Conservation (phyloP, 371 early-diverging fungal species). For the Lichtheimia ramosa region DNA sequence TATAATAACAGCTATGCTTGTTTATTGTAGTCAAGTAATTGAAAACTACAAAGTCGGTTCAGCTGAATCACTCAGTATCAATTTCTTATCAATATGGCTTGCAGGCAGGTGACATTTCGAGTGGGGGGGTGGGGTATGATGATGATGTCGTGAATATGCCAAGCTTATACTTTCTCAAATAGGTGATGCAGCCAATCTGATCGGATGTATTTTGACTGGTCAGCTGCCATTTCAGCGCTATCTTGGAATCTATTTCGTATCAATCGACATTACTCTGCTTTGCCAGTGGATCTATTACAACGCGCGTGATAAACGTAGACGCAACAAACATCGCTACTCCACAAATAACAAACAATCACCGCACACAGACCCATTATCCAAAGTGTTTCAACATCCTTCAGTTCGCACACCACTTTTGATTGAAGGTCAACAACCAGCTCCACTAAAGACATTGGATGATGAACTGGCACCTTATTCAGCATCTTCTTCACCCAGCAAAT, state of each 20-base stretch:
- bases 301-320: conserved; percentile 7
- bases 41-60: conserved; percentile 59
- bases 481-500: conserved; percentile 48
- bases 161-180: conserved; percentile 3
- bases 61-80: conserved; percentile 59
- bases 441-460: conserved; percentile 14
- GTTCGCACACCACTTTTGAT: conserved; percentile 34
- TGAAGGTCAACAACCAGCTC: conserved; percentile 4
- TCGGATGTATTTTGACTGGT: conserved; percentile 68
- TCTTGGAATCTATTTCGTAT: conserved; percentile 47
- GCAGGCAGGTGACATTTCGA: conserved; percentile 40
- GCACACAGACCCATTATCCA: conserved; percentile 6
- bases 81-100: conserved; percentile 68
- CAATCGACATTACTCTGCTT: conserved; percentile 38
- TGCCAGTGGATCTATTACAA: conserved; percentile 44
- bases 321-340: conserved; percentile 7
- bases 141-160: no score
- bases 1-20: conserved; percentile 3
- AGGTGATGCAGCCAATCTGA: conserved; percentile 72
- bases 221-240: conserved; percentile 77
- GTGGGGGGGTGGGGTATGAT: no score
- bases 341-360: conserved; percentile 5
- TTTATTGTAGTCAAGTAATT: conserved; percentile 53
- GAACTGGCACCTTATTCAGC: conserved; percentile 42
- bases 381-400: conserved; percentile 39